A percentile compares a stretch with the other conserved stretches of the same genome.
These are phyloP conservation scores for Prunus mira DNA, from an alignment of 306 rosid genomes.

Conservation along the genomic window DNA sequence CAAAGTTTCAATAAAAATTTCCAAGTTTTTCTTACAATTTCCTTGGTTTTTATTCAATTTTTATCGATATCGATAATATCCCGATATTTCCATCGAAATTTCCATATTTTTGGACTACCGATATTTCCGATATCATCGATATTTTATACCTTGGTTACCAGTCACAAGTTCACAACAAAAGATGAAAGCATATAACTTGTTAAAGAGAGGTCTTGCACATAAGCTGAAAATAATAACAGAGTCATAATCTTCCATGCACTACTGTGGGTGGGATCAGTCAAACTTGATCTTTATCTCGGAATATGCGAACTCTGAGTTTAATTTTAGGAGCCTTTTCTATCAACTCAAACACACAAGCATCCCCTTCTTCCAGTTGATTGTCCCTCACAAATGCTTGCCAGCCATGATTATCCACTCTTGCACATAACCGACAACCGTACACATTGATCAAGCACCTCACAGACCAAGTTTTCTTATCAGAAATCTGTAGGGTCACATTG, in stretches of 20 bases:
- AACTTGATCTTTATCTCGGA: not conserved
- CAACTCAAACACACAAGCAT: slow-evolving; percentile 19
- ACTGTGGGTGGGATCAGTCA: not conserved
- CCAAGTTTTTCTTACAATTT: too few species aligned
- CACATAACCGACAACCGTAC: not conserved
- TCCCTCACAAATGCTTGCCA: slow-evolving; percentile 34
- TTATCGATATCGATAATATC: too few species aligned
- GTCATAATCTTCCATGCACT: not conserved
- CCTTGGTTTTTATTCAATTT: too few species aligned
- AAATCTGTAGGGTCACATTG: not conserved
- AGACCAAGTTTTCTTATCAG: slow-evolving; percentile 18
- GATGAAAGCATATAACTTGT: too few species aligned
- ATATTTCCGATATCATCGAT: too few species aligned
- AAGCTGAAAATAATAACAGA: too few species aligned
- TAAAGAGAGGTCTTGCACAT: not conserved
- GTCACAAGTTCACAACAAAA: too few species aligned
- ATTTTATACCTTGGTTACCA: too few species aligned
- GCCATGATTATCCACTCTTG: not conserved
- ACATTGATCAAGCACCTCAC: slow-evolving; percentile 2
- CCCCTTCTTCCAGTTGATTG: slow-evolving; percentile 17
- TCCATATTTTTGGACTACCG: too few species aligned
- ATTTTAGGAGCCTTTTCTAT: not conserved
- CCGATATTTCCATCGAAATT: too few species aligned
- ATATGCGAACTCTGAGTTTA: slow-evolving; percentile 7
- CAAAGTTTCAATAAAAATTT: too few species aligned